Evolutionary conservation across 2,329 filamentous ascomycete species (phyloP).

Genomic region (Bretziella fagacearum): DNA sequence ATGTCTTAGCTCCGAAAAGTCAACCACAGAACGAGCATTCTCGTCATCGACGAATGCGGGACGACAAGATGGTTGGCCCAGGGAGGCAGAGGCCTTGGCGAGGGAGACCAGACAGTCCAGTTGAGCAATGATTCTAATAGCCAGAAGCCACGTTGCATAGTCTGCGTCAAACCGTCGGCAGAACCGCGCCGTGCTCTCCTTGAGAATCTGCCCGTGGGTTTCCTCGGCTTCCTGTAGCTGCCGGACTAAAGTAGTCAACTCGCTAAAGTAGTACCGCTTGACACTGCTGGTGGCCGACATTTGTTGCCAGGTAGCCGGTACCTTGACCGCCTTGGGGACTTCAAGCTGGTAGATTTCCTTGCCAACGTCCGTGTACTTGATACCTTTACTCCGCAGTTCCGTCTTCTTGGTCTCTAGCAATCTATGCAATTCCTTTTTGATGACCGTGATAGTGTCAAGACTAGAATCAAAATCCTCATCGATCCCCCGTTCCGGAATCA

Average conservation of each 20-base stretch:
- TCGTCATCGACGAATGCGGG: conserved; percentile 75
- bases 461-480: conserved; percentile 87
- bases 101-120: conserved; percentile 90
- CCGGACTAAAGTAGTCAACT: conserved; percentile 67
- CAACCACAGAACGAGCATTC: conserved; percentile 52
- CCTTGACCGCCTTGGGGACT: conserved; percentile 66
- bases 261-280: conserved; percentile 84
- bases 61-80: conserved; percentile 77
- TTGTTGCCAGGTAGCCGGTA: conserved; percentile 81
- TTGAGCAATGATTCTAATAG: conserved; percentile 79
- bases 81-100: conserved; percentile 66
- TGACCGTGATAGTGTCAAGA: conserved; percentile 54
- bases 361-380: conserved; percentile 69
- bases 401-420: conserved; percentile 55
- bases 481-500: conserved; percentile 73
- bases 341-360: conserved; percentile 97
- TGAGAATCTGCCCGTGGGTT: conserved; percentile 76
- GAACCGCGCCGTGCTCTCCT: conserved; percentile 69
- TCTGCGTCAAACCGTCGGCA: conserved; percentile 77
- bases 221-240: conserved; percentile 88
- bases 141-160: conserved; percentile 69
- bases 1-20: conserved; percentile 83
- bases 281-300: conserved; percentile 87
- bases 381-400: conserved; percentile 54
- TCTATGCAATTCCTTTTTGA: conserved; percentile 54